Evolutionary conservation across 257 asterid genomes (phyloP).

Genomic region (Nicotiana otophora): DNA sequence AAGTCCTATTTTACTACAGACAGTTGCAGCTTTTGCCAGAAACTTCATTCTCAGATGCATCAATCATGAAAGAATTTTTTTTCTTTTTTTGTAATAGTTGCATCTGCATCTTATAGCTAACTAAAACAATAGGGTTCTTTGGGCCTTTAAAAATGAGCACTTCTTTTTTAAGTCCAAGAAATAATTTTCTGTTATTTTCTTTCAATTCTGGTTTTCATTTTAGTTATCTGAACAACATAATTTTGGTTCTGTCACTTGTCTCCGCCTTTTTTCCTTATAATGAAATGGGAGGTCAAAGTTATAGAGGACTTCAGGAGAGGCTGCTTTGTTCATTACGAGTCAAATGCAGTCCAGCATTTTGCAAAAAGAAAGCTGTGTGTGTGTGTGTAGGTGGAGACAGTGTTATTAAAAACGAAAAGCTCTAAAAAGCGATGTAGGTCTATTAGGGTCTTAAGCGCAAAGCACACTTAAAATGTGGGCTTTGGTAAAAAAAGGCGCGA

Average conservation of each 20-base stretch:
- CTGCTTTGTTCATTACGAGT: background rate
- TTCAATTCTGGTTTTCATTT: background rate
- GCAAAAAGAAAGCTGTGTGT: conserved; percentile 5
- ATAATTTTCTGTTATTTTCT: background rate
- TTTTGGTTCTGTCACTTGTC: background rate
- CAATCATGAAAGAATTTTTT: background rate
- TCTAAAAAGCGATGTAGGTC: too few relatives aligned
- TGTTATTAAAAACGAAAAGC: too few relatives aligned
- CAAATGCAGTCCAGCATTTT: background rate
- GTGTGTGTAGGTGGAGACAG: background rate
- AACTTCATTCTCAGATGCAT: background rate
- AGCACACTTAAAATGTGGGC: too few relatives aligned
- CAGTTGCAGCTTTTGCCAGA: background rate
- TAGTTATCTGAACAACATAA: background rate
- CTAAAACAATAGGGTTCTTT: background rate
- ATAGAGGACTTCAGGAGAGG: background rate
- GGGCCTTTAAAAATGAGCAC: background rate
- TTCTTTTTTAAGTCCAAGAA: background rate
- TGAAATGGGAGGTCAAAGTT: background rate
- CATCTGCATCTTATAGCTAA: background rate
- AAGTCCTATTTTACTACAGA: background rate
- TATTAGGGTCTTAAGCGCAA: too few relatives aligned
- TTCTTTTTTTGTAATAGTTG: background rate
- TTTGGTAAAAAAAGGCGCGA: too few relatives aligned
- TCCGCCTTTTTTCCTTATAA: background rate